Evolutionary conservation across 2,329 filamentous ascomycete genomes (phyloP).

Genomic region (Sordariomycetes sp.): DNA sequence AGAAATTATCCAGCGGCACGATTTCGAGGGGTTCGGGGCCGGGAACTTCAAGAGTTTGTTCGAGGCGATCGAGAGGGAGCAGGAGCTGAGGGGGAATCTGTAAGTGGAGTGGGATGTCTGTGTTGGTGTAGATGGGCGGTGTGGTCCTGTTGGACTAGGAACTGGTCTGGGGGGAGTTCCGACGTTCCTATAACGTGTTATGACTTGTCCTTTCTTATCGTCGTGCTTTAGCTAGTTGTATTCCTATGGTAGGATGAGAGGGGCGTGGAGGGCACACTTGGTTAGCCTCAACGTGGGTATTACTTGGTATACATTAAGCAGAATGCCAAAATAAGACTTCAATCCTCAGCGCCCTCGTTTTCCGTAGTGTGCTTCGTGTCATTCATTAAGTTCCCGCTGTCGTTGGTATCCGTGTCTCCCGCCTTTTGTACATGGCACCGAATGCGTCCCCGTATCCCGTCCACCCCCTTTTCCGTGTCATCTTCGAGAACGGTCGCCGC

Average conservation of each 20-base stretch:
- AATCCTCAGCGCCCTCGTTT: neutral
- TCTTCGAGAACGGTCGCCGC: neutral
- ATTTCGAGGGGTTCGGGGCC: constrained; percentile 85
- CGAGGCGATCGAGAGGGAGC: constrained; percentile 90
- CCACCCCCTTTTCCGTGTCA: neutral
- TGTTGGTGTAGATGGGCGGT: neutral
- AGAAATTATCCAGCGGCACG: constrained; percentile 88
- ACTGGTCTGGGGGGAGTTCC: neutral
- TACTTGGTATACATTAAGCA: neutral
- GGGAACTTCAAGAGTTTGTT: constrained; percentile 95
- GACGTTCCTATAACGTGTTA: neutral
- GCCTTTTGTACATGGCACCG: neutral
- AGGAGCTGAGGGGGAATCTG: constrained; percentile 76
- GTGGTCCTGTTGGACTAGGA: neutral
- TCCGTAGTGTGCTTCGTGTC: neutral
- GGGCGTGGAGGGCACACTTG: neutral
- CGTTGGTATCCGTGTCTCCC: neutral
- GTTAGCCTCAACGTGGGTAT: neutral
- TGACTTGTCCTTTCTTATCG: neutral
- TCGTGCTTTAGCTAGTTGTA: neutral
- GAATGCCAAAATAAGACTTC: neutral
- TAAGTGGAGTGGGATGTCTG: constrained; percentile 21
- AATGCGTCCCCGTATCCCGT: neutral
- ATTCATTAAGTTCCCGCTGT: neutral
- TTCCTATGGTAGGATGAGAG: neutral